A percentile compares a stretch with the other conserved stretches of the same genome.
phyloP scores from a whole-genome alignment of 257 asterid species.

The Primulina tabacum region DNA sequence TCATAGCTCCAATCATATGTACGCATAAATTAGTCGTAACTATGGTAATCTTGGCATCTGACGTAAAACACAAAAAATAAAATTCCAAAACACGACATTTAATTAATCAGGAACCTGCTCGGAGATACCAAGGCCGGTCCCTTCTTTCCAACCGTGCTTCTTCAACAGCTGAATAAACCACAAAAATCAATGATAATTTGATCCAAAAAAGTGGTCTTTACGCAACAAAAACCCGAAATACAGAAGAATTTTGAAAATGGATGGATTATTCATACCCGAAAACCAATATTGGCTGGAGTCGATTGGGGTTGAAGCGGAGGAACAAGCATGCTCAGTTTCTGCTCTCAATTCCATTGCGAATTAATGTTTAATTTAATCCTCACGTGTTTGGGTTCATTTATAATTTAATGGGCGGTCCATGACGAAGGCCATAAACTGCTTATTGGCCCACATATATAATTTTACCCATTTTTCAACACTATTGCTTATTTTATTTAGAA shows the following conservation, averaged over 20 bases:
- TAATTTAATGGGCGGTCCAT: no score
- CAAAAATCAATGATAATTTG: neutral
- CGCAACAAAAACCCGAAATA: neutral
- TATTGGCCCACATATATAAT: no score
- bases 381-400: no score
- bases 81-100: no score
- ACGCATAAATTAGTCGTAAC: no score
- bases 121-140: neutral
- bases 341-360: neutral
- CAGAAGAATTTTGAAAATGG: neutral
- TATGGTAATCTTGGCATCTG: neutral
- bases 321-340: neutral
- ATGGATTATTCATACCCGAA: conserved; percentile 31
- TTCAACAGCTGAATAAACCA: neutral
- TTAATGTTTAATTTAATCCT: no score
- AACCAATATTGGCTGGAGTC: conserved; percentile 55
- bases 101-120: neutral
- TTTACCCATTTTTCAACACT: no score
- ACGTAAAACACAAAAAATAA: neutral
- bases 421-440: no score
- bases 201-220: neutral
- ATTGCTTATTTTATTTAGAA: no score
- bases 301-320: conserved; percentile 45
- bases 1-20: neutral
- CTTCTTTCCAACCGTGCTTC: neutral